phyloP scores from a whole-genome alignment of 257 asterid species.

The Lavandula angustifolia region DNA sequence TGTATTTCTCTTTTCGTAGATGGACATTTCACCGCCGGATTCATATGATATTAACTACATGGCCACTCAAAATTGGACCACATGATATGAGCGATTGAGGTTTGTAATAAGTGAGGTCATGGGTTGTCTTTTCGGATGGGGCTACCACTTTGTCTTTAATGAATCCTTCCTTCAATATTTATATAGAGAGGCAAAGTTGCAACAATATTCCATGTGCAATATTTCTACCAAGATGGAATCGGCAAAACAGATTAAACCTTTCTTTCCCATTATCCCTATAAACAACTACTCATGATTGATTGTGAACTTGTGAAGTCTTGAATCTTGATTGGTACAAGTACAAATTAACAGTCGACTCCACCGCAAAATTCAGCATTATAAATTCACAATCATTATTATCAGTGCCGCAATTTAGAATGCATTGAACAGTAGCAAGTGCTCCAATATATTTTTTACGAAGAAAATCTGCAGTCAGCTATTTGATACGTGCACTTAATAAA shows the following conservation, averaged over 20 bases:
- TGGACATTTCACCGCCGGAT: too few species aligned
- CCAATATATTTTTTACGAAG: background rate
- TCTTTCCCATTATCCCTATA: background rate
- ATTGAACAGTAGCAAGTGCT: conserved; percentile 1
- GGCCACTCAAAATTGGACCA: too few species aligned
- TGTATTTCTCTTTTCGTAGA: too few species aligned
- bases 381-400: conserved; percentile 24
- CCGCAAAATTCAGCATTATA: conserved; percentile 4
- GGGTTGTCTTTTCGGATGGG: too few species aligned
- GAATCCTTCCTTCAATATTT: too few species aligned
- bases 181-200: background rate
- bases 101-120: too few species aligned
- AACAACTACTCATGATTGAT: conserved; percentile 21
- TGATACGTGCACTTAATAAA: too few species aligned
- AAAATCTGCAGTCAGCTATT: too few species aligned
- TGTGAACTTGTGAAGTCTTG: conserved; percentile 18
- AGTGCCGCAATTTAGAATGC: conserved; percentile 5
- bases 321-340: conserved; percentile 3
- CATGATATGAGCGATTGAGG: too few species aligned
- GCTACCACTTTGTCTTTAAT: too few species aligned
- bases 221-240: background rate
- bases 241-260: conserved; percentile 15
- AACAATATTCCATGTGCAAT: conserved; percentile 15
- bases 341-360: background rate
- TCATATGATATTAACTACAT: too few species aligned